These are phyloP conservation scores for Globisporangium polare DNA, from an alignment of 352 stramenopile genomes.

Conservation along the genomic window DNA sequence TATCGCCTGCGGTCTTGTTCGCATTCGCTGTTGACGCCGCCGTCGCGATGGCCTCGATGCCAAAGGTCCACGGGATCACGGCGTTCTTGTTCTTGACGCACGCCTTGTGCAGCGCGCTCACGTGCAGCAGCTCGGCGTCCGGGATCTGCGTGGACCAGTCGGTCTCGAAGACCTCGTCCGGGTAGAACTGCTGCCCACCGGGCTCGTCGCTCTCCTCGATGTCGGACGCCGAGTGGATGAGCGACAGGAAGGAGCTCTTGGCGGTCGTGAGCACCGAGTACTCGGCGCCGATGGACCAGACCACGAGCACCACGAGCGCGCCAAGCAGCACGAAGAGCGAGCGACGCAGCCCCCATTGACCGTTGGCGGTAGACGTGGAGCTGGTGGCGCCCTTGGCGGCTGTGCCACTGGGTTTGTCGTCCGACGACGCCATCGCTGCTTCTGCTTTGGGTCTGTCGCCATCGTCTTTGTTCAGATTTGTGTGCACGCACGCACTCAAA, in stretches of 20 bases:
- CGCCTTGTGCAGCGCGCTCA: constrained; percentile 29
- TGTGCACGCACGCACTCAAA: too few relatives aligned
- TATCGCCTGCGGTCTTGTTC: constrained; percentile 6
- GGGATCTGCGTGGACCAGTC: constrained; percentile 19
- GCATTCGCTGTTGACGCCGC: not conserved
- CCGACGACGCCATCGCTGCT: not conserved
- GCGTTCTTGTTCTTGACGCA: constrained; percentile 27
- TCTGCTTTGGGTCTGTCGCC: too few relatives aligned
- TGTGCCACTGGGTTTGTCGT: not conserved
- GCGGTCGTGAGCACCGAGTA: constrained; percentile 15
- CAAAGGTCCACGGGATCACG: constrained; percentile 30
- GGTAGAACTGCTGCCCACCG: constrained; percentile 5
- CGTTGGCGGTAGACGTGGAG: not conserved
- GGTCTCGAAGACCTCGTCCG: constrained; percentile 11
- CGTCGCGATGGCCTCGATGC: constrained; percentile 10
- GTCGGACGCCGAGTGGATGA: constrained; percentile 9
- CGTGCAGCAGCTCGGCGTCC: constrained; percentile 34
- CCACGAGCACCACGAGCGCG: constrained; percentile 9
- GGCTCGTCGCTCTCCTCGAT: not conserved
- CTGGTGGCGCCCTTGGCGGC: not conserved
- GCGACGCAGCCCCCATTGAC: constrained; percentile 4
- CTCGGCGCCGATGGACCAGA: constrained; percentile 18
- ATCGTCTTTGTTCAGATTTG: too few relatives aligned
- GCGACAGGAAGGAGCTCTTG: constrained; percentile 13
- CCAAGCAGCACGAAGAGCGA: constrained; percentile 13